phyloP scores from a whole-genome alignment of 306 rosid species.

The Cucumis hystrix region DNA sequence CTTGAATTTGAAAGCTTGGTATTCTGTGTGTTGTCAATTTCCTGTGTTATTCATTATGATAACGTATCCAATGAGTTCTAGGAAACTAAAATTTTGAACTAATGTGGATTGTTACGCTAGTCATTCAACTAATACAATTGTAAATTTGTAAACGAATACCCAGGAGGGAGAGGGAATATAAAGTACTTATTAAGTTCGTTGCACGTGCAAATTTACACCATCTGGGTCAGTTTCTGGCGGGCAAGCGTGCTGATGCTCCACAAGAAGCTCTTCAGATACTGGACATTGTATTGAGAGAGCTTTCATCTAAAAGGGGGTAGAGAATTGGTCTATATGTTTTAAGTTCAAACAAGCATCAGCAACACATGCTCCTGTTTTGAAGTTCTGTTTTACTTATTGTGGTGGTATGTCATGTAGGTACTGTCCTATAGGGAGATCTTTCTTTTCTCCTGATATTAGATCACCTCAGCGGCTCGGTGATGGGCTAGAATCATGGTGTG shows the following conservation, averaged over 20 bases:
- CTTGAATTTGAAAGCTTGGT: not conserved
- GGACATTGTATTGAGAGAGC: constrained; percentile 82
- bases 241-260: constrained; percentile 83
- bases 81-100: not conserved
- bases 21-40: not conserved
- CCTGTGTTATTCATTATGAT: not conserved
- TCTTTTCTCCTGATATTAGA: constrained; percentile 77
- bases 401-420: constrained; percentile 37
- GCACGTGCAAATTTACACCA: constrained; percentile 92
- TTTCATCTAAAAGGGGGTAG: constrained; percentile 72
- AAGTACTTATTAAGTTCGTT: constrained; percentile 75
- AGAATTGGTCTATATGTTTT: not conserved
- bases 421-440: constrained; percentile 88
- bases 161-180: constrained; percentile 71
- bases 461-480: constrained; percentile 85
- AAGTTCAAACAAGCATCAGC: not conserved
- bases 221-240: constrained; percentile 86
- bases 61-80: not conserved
- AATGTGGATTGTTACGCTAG: not conserved
- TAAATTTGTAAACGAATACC: constrained; percentile 8
- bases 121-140: not conserved
- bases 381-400: constrained; percentile 17
- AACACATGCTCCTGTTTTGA: not conserved
- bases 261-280: constrained; percentile 87
- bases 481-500: constrained; percentile 95